Base-by-base conservation (phyloP, 305 asterid species). In the Withania somnifera region DNA sequence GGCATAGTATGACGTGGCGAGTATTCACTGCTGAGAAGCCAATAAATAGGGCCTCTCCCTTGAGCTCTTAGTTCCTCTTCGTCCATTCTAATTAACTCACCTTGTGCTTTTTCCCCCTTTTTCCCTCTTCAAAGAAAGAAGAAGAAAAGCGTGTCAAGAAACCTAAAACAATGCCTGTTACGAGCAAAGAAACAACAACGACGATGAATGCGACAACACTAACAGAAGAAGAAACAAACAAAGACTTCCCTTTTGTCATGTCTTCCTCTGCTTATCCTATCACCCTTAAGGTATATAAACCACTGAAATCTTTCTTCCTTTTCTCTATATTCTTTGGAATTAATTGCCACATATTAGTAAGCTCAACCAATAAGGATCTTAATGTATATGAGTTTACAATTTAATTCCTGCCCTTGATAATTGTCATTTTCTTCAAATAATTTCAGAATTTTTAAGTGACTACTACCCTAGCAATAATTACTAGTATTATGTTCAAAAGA, bases 211-310 rank as follows among this genome's bases (percentile, higher is more conserved):
- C 56, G 40, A 40, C 56, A 45, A 73, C 60, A 15, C 28, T 50
- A 26, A 42, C 85, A 13, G 60, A 61, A 52, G 86, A 76, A 82
- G 87, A 56, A 13, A 67, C 84, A 66, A 60, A 83, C 86, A 63
- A 56, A 73, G 79, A 63, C 78, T 82, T 86, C 13, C 87, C 85
- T 20, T 82, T 85, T 69, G 34, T 82, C 60, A 38, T 83, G 82
- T 89, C 87, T 0, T 82, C 87, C 1, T 81, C 90, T 76, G 82
- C 90, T 78, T 86, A 84, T 54, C 93, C 95, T 9, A 92, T 95
- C 83, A 91, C 92, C 24, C 95, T 95, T 68, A 93, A 92, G 98
- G 98, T 94, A 89, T 38, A 28, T 3, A n/a, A 15, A 61, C 11
- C 11, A 13, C 3, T 4, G 11, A 4, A 11, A 6, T 14, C 69